phyloP scores from a whole-genome alignment of 257 asterid genomes.

The Solanum ossicruentum region DNA sequence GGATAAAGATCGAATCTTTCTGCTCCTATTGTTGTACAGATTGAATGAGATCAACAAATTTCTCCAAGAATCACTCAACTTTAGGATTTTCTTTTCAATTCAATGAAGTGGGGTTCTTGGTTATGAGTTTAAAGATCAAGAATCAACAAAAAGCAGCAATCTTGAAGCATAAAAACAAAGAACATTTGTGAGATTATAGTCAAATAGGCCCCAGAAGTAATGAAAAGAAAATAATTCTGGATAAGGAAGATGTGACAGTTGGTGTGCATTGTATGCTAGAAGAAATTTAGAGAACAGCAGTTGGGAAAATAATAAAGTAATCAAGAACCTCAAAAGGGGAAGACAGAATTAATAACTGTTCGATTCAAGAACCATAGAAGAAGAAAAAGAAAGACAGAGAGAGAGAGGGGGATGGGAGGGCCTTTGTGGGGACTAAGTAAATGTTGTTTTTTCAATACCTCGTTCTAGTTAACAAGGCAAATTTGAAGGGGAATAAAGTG shows the following conservation, averaged over 20 bases:
- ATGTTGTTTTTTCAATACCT: constrained; percentile 23
- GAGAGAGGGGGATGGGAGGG: neutral
- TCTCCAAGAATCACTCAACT: neutral
- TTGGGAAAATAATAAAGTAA: neutral
- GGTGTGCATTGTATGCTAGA: constrained; percentile 17
- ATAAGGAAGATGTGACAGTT: constrained; percentile 13
- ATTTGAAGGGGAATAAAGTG: constrained; percentile 80
- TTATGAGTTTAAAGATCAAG: neutral
- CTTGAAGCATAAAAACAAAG: neutral
- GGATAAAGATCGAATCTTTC: constrained; percentile 20
- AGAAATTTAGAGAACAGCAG: constrained; percentile 13
- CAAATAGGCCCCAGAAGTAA: constrained; percentile 4
- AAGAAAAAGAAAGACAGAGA: neutral
- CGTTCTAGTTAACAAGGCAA: constrained; percentile 51
- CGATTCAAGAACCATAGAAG: neutral
- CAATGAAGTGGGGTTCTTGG: neutral
- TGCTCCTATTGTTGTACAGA: neutral
- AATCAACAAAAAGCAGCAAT: neutral
- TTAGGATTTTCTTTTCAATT: neutral
- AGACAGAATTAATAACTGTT: constrained; percentile 9
- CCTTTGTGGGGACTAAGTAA: neutral
- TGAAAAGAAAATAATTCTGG: constrained; percentile 16
- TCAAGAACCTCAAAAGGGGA: constrained; percentile 6
- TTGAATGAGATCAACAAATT: neutral
- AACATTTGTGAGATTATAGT: neutral